A percentile compares a stretch with the other conserved stretches of the same genome.
phyloP scores from a whole-genome alignment of 805 yeast genomes.

The Yarrowia alimentaria region DNA sequence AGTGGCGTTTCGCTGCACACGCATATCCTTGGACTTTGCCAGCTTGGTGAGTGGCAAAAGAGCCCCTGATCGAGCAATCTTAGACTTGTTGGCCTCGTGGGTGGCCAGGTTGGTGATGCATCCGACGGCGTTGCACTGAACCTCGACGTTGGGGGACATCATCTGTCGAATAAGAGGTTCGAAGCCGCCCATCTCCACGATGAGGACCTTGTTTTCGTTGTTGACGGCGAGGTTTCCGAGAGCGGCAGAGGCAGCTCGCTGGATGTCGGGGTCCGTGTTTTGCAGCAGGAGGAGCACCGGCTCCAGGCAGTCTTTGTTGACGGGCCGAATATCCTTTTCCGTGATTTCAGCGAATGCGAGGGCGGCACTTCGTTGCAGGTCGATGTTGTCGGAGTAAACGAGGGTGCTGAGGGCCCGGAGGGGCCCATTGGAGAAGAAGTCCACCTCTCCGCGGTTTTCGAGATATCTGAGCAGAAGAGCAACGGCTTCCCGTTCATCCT shows the following conservation, averaged over 20 bases:
- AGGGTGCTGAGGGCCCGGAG: constrained; percentile 84
- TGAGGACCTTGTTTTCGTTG: constrained; percentile 86
- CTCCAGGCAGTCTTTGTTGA: constrained; percentile 85
- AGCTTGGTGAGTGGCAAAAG: constrained; percentile 88
- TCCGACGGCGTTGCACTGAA: constrained; percentile 98
- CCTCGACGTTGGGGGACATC: constrained; percentile 96
- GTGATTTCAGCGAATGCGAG: constrained; percentile 98
- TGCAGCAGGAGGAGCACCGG: constrained; percentile 88
- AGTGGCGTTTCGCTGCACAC: constrained; percentile 98
- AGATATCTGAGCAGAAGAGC: constrained; percentile 82
- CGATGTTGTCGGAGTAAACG: constrained; percentile 92
- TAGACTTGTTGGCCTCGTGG: constrained; percentile 93
- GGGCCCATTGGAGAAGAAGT: constrained; percentile 80
- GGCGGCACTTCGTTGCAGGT: constrained; percentile 94
- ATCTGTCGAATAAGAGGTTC: constrained; percentile 95
- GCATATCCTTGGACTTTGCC: constrained; percentile 88
- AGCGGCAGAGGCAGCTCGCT: constrained; percentile 98
- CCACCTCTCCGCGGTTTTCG: constrained; percentile 85
- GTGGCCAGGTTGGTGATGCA: constrained; percentile 98
- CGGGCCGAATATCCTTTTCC: constrained; percentile 90
- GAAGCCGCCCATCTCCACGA: constrained; percentile 97
- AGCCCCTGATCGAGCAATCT: constrained; percentile 95
- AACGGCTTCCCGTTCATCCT: constrained; percentile 95
- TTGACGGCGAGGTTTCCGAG: constrained; percentile 97
- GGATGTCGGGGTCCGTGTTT: constrained; percentile 88